Base-by-base conservation (phyloP, 2,329 filamentous ascomycete species). In the Colletotrichum siamense region DNA sequence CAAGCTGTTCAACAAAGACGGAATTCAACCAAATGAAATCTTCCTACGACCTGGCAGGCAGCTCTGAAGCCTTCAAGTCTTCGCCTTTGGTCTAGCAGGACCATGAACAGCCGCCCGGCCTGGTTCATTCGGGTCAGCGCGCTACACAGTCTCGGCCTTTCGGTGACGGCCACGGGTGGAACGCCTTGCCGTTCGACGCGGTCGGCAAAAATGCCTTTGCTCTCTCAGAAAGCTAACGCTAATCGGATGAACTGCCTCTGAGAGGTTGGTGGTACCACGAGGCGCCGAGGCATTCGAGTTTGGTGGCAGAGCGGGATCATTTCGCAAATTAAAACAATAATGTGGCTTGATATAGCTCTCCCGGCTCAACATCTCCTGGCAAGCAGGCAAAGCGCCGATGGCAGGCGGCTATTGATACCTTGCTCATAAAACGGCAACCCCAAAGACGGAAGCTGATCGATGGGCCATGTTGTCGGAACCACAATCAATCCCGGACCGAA, bases 191-290 rank as follows among this genome's bases (percentile, higher is more conserved):
- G 24, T 73, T 69, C 36, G 28, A 61, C 39, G 55, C 36, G 55
- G 22, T 32, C 39, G 44, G 30, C 24, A 16, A 36, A 72, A 32
- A 22, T 39, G 32, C 55, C 39, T n/a, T 61, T 68, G 63, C 73
- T 69, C 15, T 16, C 49, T 49, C 32, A n/a, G 10, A 44, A 36
- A 44, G 26, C 39, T 74, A 57, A 68, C 36, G 32, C 61, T 22
- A 24, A 49, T 73, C 62, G 73, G 63, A 69, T 12, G 73, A 76
- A 76, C 73, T 49, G 63, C 39, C 64, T 52, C 13, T 39, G 73
- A 69, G n/a, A 24, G 44, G 30, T 32, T 59, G 32, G 39, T 57
- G 44, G 71, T 39, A 49, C 39, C 63, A 62, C 49, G 44, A 74
- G 12, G 22, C 44, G 18, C 18, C 18, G 39, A 49, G 39, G 39